These are phyloP conservation scores for Vitis hybrid DNA, from an alignment of 177 flowering plant species.

Conservation along the genomic window DNA sequence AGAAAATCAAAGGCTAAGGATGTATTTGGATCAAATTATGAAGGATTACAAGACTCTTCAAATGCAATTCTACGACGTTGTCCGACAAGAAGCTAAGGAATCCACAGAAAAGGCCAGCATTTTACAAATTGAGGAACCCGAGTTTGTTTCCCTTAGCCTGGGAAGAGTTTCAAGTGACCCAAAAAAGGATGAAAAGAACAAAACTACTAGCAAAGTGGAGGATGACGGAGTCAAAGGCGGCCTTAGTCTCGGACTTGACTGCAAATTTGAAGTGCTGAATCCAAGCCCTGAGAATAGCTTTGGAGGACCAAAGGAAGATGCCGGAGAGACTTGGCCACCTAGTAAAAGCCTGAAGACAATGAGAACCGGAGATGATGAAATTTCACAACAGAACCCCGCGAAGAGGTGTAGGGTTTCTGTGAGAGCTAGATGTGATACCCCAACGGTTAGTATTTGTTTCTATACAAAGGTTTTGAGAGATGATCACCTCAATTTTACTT, in stretches of 20 bases:
- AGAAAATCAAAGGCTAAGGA: slow-evolving; percentile 57
- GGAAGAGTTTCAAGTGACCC: slow-evolving; percentile 35
- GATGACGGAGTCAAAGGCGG: slow-evolving; percentile 18
- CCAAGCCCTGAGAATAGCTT: slow-evolving; percentile 30
- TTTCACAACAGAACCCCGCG: slow-evolving; percentile 47
- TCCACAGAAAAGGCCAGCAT: neutral
- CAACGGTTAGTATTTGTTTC: slow-evolving; percentile 60
- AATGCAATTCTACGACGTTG: slow-evolving; percentile 35
- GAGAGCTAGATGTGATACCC: slow-evolving; percentile 88
- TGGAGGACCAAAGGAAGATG: slow-evolving; percentile 36
- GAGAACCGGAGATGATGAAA: slow-evolving; percentile 53
- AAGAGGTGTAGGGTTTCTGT: slow-evolving; percentile 96
- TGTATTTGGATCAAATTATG: slow-evolving; percentile 34
- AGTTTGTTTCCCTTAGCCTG: slow-evolving; percentile 52
- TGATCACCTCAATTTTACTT: too few relatives aligned
- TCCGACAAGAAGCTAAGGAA: slow-evolving; percentile 28
- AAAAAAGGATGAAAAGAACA: slow-evolving; percentile 23
- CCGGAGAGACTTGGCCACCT: slow-evolving; percentile 36
- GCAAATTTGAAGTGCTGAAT: slow-evolving; percentile 27
- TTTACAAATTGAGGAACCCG: slow-evolving; percentile 28
- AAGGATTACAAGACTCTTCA: slow-evolving; percentile 52
- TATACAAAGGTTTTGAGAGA: too few relatives aligned
- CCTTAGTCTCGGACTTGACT: slow-evolving; percentile 40
- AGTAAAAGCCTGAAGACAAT: slow-evolving; percentile 27
- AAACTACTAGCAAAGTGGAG: slow-evolving; percentile 3